Evolutionary conservation across 2,329 filamentous ascomycete species (phyloP), one percentile per base, ranked within the genome.

Genomic region (Harringtonia aguacate): DNA sequence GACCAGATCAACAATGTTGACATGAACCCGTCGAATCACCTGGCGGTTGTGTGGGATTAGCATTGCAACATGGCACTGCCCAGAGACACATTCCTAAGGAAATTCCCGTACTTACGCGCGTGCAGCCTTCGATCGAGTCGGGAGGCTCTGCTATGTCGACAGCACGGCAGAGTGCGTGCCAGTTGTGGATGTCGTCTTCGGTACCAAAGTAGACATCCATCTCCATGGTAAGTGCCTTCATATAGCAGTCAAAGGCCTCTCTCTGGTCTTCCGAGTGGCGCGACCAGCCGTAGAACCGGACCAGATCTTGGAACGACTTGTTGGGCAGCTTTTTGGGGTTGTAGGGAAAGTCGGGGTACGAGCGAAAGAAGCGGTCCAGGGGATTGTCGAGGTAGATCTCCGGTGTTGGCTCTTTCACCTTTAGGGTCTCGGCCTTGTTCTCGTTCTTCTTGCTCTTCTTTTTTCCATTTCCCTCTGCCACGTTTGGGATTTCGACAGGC

Each of bases 1-100:
- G 18, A 46, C 14, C 2, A 48, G 27, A 28, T 46, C 47, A 17
- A 46, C 29, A 12, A 48, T 45, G 33, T 48, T 48, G 41, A 46
- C 47, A 13, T 48, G 44, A 1, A 28, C 45, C 1, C 12, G 24
- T 2, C 39, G 30, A 12, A 48, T 14, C 4, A 33, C 20, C 41
- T 42, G 24, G 24, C 13, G 15, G 5, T 7, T 3, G 27, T 43
- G n/a, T n/a, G n/a, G n/a, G n/a, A n/a, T n/a, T 33, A 43, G 29
- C 10, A 27, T 2, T 7, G 21, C 9, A 8, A 13, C 17, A 13
- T 6, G 4, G n/a, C 20, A 27, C 13, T 27, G 12, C 4, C 12
- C 7, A 31, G 13, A 31, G 4, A 31, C 18, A 39, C n/a, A n/a
- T n/a, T n/a, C n/a, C n/a, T n/a, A n/a, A n/a, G n/a, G n/a, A n/a